Base-by-base conservation (phyloP, 495 filamentous ascomycete species). In the Hyphodiscus hymeniophilus region DNA sequence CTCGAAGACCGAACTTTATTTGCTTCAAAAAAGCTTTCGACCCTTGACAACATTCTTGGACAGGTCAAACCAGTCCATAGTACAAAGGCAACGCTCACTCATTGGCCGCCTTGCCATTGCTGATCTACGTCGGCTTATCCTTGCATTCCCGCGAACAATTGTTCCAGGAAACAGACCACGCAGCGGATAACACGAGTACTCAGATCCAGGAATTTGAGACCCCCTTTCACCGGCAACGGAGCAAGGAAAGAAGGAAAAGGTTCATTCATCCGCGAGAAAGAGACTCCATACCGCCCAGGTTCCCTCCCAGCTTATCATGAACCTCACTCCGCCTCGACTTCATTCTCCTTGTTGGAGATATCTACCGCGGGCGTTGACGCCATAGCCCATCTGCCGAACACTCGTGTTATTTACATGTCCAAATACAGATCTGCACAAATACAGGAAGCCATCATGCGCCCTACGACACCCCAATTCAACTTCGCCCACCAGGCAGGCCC, bases 301-400 rank as follows among this genome's bases (percentile, higher is more conserved):
- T 45, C 38, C 39, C 35, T 24, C 15, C 36, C 32, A 41, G 42
- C 48, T 59, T 75, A 77, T 76, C 74, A 77, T 77, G 73, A 75
- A 67, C 63, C 67, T 67, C 69, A 68, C 70, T 65, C 68, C 63
- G 63, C 65, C 64, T 49, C 66, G 66, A 55, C 62, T 72, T 63
- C 63, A 60, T 61, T 75, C 70, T 73, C 73, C 72, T 65, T 63
- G 66, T 57, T 70, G 73, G 74, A 77, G 73, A 58, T 57, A 55
- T 31, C 33, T 55, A 54, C 58, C 48, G 10, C 45, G 55, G 49
- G 51, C 51, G 17, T 47, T 60, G 40, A 57, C 50, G 57, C 57
- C 58, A 54, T 57, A 50, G 58, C 50, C 38, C n/a, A 26, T 6
- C 32, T 39, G 30, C 34, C 33, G 12, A 15, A n/a, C 13, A 39